phyloP scores from a whole-genome alignment of 2,329 filamentous ascomycete species.

The Colletotrichum higginsianum region DNA sequence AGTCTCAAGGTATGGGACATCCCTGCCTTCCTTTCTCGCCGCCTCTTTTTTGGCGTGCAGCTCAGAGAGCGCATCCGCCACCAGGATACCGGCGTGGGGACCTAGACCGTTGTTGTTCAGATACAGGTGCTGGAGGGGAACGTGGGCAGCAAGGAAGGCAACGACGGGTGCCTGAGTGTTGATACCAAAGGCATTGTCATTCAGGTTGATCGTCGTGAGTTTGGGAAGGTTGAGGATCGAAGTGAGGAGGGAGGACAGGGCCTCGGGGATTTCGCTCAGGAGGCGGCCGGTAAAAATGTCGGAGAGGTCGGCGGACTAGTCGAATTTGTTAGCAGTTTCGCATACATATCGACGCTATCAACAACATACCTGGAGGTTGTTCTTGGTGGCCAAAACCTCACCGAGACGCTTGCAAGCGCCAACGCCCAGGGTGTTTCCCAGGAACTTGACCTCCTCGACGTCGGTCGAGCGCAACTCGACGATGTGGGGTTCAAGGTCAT shows the following conservation, averaged over 20 bases:
- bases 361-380: slow-evolving; percentile 78
- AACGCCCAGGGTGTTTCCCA: slow-evolving; percentile 94
- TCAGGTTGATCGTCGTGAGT: slow-evolving; percentile 93
- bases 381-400: slow-evolving; percentile 87
- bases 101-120: slow-evolving; percentile 99
- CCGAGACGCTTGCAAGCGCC: slow-evolving; percentile 89
- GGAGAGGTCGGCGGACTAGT: slow-evolving; percentile 85
- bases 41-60: slow-evolving; percentile 88
- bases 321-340: slow-evolving; percentile 14
- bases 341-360: not conserved
- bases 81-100: slow-evolving; percentile 88
- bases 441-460: slow-evolving; percentile 87
- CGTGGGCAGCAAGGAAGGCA: slow-evolving; percentile 89
- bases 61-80: slow-evolving; percentile 88
- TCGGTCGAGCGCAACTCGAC: slow-evolving; percentile 80
- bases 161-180: slow-evolving; percentile 95
- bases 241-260: slow-evolving; percentile 86
- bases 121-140: slow-evolving; percentile 92
- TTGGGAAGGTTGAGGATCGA: slow-evolving; percentile 88
- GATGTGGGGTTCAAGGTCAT: slow-evolving; percentile 89
- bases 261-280: slow-evolving; percentile 92
- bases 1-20: slow-evolving; percentile 91
- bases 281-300: slow-evolving; percentile 98
- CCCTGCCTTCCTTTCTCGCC: slow-evolving; percentile 78
- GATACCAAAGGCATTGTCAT: slow-evolving; percentile 97